Conservation (phyloP, 2,329 filamentous ascomycete genomes). For the Sporothrix inflata region DNA sequence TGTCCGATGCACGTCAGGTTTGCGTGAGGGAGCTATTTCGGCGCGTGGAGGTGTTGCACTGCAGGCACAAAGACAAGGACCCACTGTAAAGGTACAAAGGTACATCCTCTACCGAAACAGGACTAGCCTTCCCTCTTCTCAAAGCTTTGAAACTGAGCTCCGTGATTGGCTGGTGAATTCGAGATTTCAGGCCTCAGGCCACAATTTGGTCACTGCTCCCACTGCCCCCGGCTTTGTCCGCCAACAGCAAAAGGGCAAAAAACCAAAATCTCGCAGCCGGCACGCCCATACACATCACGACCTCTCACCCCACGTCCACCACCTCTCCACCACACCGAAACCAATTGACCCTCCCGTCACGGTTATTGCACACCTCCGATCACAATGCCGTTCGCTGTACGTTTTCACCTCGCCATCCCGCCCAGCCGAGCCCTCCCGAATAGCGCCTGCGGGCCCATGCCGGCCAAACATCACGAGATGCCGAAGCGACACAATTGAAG, state of each 20-base stretch:
- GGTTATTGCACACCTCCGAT: not conserved
- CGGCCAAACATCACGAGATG: not conserved
- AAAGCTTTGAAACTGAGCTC: constrained; percentile 33
- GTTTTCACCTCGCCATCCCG: constrained; percentile 26
- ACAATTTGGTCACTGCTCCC: not conserved
- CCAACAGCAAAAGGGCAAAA: constrained; percentile 26
- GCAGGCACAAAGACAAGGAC: not conserved
- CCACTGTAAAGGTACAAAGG: constrained; percentile 20
- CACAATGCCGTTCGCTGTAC: constrained; percentile 41
- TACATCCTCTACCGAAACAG: not conserved
- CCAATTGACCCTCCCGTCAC: constrained; percentile 29
- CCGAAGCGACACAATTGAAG: not conserved
- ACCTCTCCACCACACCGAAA: not conserved
- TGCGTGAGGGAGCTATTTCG: not conserved
- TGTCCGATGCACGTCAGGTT: not conserved
- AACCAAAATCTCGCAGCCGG: constrained; percentile 39
- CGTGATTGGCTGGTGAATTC: constrained; percentile 31
- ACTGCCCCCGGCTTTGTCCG: constrained; percentile 40
- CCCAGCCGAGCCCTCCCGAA: not conserved
- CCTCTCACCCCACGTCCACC: constrained; percentile 18
- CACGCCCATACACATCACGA: constrained; percentile 34
- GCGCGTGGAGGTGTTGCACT: constrained; percentile 1
- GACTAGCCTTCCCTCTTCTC: not conserved
- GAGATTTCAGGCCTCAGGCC: constrained; percentile 26
- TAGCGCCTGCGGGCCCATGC: no score